Percentiles rank a stretch among this genome's conserved stretches.
Evolutionary conservation across 78 protist genomes (phyloP).

Genomic region (Dictyostelium brefeldianum): DNA sequence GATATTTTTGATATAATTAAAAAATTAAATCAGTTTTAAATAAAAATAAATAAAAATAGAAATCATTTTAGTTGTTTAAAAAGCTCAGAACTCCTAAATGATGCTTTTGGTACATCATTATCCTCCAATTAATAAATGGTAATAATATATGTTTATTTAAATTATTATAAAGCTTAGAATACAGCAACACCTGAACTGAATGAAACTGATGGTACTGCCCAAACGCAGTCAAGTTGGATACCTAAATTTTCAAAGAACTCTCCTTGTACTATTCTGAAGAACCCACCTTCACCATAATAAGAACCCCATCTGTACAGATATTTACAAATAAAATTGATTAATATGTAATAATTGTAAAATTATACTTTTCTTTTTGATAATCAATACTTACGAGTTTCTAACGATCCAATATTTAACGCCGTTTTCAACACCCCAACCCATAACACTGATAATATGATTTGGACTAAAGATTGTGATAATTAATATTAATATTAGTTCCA

Average conservation of each 20-base stretch:
- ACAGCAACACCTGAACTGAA: not conserved
- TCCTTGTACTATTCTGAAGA: slow-evolving; percentile 86
- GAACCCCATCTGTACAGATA: slow-evolving; percentile 40
- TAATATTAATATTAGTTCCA: not conserved
- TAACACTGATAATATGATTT: slow-evolving; percentile 82
- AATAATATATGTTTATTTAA: too few species aligned
- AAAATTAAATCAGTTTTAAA: too few species aligned
- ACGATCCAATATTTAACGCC: not conserved
- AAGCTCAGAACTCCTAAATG: too few species aligned
- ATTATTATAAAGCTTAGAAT: too few species aligned
- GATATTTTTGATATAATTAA: too few species aligned
- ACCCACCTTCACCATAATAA: slow-evolving; percentile 91
- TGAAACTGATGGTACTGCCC: slow-evolving; percentile 30
- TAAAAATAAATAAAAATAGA: too few species aligned
- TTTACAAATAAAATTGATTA: slow-evolving; percentile 82
- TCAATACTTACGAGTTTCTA: too few species aligned
- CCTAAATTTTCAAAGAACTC: slow-evolving; percentile 55
- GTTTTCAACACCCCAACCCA: slow-evolving; percentile 87
- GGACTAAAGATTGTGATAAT: not conserved
- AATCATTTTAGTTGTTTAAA: too few species aligned
- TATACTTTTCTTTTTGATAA: too few species aligned
- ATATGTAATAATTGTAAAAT: too few species aligned
- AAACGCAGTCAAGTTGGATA: slow-evolving; percentile 50
- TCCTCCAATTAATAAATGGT: too few species aligned
- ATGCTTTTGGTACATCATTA: too few species aligned